Evolutionary conservation across 164 flowering plant genomes (phyloP).

Genomic region (Tetrastigma voinierianum): DNA sequence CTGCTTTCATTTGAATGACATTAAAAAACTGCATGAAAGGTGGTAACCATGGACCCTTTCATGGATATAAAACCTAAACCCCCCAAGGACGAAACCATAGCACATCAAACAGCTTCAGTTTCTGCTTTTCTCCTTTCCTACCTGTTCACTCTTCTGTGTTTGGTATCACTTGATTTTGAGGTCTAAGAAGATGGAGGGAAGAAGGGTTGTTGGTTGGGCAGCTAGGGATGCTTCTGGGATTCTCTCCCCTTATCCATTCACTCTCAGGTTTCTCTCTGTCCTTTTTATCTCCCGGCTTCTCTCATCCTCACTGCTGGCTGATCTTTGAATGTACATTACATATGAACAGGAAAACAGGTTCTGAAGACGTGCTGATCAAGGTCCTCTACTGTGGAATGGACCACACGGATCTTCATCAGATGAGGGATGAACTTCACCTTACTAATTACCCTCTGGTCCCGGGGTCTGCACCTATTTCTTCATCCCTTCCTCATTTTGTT

Average conservation of each 20-base stretch:
- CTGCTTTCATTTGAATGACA: too few relatives aligned
- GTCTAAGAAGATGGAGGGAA: conserved; percentile 37
- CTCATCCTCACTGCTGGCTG: neutral
- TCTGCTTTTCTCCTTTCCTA: too few relatives aligned
- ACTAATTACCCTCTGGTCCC: conserved; percentile 55
- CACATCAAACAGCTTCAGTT: too few relatives aligned
- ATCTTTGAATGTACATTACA: neutral
- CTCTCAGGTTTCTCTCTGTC: conserved; percentile 37
- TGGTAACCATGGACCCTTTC: too few relatives aligned
- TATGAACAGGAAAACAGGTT: conserved; percentile 41
- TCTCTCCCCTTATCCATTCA: conserved; percentile 47
- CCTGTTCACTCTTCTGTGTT: too few relatives aligned
- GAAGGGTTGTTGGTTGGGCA: conserved; percentile 48
- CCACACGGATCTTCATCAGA: conserved; percentile 64
- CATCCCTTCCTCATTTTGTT: neutral
- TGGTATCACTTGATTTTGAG: neutral
- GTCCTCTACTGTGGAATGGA: conserved; percentile 56
- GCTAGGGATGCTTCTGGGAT: conserved; percentile 47
- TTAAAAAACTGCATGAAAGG: too few relatives aligned
- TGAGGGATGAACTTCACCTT: conserved; percentile 33
- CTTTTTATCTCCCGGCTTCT: neutral
- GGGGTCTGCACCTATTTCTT: conserved; percentile 26
- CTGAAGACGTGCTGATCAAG: conserved; percentile 46
- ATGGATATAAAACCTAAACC: too few relatives aligned
- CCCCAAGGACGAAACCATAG: too few relatives aligned